A percentile compares a stretch with the other conserved stretches of the same genome.
Conservation (phyloP, 805 yeast genomes). For the Saccharomyces paradoxus region DNA sequence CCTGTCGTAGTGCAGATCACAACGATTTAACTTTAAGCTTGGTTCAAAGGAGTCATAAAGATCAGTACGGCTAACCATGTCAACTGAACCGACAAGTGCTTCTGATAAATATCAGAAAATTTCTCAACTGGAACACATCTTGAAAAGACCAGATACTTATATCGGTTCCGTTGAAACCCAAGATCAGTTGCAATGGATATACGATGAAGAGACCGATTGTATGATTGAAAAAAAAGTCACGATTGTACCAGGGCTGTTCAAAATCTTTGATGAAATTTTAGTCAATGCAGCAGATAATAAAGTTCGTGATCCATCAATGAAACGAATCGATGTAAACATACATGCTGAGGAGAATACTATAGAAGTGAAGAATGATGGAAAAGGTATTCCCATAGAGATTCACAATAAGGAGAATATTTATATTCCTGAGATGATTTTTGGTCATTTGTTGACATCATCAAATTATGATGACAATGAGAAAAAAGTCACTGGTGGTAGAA, state of each 20-base stretch:
- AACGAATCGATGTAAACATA: conserved; percentile 71
- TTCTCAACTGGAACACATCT: conserved; percentile 90
- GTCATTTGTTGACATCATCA: conserved; percentile 87
- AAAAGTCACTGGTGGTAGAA: conserved; percentile 97
- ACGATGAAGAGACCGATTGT: conserved; percentile 52
- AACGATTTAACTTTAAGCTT: not conserved
- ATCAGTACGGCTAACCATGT: conserved; percentile 1
- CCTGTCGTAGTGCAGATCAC: not conserved
- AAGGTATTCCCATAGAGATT: conserved; percentile 90
- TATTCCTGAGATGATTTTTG: conserved; percentile 94
- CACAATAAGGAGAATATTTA: conserved; percentile 87
- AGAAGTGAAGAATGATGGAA: conserved; percentile 84
- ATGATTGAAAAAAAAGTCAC: conserved; percentile 56
- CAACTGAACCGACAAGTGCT: conserved; percentile 33
- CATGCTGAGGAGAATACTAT: conserved; percentile 67
- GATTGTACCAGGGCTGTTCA: conserved; percentile 92
- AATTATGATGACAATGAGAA: conserved; percentile 93
- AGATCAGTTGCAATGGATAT: conserved; percentile 78
- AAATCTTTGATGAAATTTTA: conserved; percentile 91
- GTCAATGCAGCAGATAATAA: conserved; percentile 99
- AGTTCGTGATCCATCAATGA: conserved; percentile 89
- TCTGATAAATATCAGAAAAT: conserved; percentile 84
- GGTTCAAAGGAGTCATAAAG: not conserved
- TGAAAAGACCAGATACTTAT: conserved; percentile 96
- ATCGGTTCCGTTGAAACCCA: conserved; percentile 88